These are phyloP conservation scores for Kurtzmaniella quercitrusa DNA, from an alignment of 1,139 yeast genomes.

Conservation along the genomic window DNA sequence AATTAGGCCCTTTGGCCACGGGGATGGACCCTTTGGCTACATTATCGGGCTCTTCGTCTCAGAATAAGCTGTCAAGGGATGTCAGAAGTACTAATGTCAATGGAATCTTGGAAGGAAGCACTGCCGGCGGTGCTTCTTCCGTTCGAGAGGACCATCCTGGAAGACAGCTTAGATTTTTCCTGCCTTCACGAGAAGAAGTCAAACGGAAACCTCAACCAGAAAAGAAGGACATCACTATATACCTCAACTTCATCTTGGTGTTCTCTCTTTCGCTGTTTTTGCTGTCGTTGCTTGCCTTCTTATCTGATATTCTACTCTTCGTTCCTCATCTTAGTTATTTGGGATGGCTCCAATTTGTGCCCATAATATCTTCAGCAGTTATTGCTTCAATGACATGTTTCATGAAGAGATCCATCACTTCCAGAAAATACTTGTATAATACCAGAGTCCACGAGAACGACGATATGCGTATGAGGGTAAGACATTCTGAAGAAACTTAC, in stretches of 20 bases:
- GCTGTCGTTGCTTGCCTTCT: constrained; percentile 34
- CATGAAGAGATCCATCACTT: constrained; percentile 34
- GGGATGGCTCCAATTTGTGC: constrained; percentile 44
- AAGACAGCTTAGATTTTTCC: neutral
- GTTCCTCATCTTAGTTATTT: constrained; percentile 36
- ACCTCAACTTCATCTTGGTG: constrained; percentile 30
- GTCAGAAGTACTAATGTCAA: neutral
- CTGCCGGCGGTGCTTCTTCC: neutral
- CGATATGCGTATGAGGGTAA: constrained; percentile 32
- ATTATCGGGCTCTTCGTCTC: neutral
- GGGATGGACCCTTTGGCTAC: neutral
- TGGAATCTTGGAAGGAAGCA: neutral
- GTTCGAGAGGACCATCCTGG: neutral
- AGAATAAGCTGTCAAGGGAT: neutral
- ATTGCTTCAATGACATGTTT: constrained; percentile 38
- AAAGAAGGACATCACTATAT: constrained; percentile 22
- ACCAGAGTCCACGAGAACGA: constrained; percentile 27
- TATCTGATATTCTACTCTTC: constrained; percentile 39
- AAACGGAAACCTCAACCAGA: constrained; percentile 2
- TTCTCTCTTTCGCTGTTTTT: constrained; percentile 33
- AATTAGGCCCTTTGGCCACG: neutral
- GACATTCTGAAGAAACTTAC: constrained; percentile 3
- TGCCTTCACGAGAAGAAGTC: neutral
- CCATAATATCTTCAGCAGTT: constrained; percentile 33
- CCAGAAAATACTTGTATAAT: constrained; percentile 34